These are phyloP conservation scores for Trichoderma citrinoviride DNA, from an alignment of 2,329 filamentous ascomycete species.

Conservation along the genomic window DNA sequence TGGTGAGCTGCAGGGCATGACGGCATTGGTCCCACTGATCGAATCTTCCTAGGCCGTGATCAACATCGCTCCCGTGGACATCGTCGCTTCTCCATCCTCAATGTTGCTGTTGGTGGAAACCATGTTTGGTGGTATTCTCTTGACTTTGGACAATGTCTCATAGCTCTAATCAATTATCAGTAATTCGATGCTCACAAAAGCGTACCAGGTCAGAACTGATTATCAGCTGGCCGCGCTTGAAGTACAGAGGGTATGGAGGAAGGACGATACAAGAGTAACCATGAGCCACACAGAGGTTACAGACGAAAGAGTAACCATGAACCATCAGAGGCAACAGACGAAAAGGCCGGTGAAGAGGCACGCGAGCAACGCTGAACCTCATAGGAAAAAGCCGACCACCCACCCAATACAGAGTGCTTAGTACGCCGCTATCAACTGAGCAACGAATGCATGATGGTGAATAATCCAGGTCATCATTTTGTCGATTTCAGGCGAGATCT, in stretches of 20 bases:
- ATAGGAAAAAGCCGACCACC: too few relatives aligned
- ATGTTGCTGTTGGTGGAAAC: not conserved
- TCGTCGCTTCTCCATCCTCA: not conserved
- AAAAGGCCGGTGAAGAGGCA: too few relatives aligned
- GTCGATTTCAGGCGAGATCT: not conserved
- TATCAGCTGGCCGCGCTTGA: not conserved
- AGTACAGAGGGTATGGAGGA: not conserved
- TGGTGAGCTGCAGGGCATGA: slow-evolving; percentile 7
- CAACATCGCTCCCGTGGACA: not conserved
- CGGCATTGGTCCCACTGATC: not conserved
- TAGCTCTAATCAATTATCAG: too few relatives aligned
- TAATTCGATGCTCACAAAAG: not conserved
- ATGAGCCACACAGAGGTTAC: not conserved
- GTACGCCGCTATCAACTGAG: too few relatives aligned
- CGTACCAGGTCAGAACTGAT: not conserved
- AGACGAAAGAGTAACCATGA: not conserved
- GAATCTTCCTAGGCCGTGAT: not conserved
- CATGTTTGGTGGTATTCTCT: not conserved
- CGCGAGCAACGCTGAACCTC: too few relatives aligned
- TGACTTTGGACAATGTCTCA: not conserved
- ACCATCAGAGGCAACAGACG: too few relatives aligned
- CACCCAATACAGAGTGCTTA: too few relatives aligned
- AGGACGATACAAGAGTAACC: not conserved
- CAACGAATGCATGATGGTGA: too few relatives aligned
- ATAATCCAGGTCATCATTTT: not conserved